Evolutionary conservation across 805 yeast genomes (phyloP).

Genomic region (Cyberlindnera maritima): DNA sequence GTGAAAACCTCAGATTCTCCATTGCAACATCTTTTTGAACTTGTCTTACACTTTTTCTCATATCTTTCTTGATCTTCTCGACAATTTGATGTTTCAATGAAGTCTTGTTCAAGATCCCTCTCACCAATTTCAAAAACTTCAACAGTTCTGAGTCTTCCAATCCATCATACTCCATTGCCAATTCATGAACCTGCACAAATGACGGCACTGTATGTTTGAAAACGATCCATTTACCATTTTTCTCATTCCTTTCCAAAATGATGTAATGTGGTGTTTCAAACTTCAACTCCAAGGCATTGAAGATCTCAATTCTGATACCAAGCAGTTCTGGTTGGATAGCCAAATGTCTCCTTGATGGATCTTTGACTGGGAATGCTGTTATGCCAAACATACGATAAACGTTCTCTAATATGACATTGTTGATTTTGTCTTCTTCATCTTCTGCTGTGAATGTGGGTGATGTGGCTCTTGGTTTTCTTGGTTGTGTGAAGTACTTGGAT

Average conservation of each 20-base stretch:
- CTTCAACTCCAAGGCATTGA: slow-evolving; percentile 24
- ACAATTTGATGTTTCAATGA: slow-evolving; percentile 23
- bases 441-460: background rate
- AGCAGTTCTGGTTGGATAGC: slow-evolving; percentile 25
- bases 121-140: slow-evolving; percentile 13
- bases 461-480: background rate
- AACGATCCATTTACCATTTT: slow-evolving; percentile 30
- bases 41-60: slow-evolving; percentile 10
- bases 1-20: slow-evolving; percentile 18
- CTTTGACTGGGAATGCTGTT: slow-evolving; percentile 37
- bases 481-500: slow-evolving; percentile 18
- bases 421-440: slow-evolving; percentile 7
- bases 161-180: slow-evolving; percentile 20
- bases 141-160: slow-evolving; percentile 16
- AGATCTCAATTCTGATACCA: slow-evolving; percentile 40
- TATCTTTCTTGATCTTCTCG: slow-evolving; percentile 8
- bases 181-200: slow-evolving; percentile 17
- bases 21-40: slow-evolving; percentile 23
- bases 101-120: slow-evolving; percentile 17
- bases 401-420: slow-evolving; percentile 31
- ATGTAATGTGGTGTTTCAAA: slow-evolving; percentile 37
- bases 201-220: slow-evolving; percentile 38
- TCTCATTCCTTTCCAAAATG: slow-evolving; percentile 29
- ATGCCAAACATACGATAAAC: slow-evolving; percentile 38
- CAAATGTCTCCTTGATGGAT: slow-evolving; percentile 29